These are phyloP conservation scores for Phytophthora rubi DNA, from an alignment of 352 stramenopile species.

Conservation along the genomic window DNA sequence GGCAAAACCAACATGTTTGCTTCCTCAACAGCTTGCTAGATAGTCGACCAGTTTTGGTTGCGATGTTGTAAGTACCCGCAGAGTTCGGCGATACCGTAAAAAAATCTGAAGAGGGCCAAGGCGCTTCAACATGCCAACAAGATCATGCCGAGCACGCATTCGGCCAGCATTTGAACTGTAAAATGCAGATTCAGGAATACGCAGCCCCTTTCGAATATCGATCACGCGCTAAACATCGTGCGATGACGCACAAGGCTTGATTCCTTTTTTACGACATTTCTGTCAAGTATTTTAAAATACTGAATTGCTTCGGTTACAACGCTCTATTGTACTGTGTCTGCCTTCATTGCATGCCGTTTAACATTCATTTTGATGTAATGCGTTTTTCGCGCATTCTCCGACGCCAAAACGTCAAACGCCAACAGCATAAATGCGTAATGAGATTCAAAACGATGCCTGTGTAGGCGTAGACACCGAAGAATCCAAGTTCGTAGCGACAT, in stretches of 20 bases:
- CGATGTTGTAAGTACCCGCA: conserved; percentile 10
- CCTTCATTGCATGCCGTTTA: conserved; percentile 14
- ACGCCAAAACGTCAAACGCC: conserved; percentile 25
- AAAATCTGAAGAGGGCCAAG: conserved; percentile 33
- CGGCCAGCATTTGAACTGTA: conserved; percentile 29
- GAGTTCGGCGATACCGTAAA: conserved; percentile 39
- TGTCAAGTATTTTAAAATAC: conserved; percentile 4
- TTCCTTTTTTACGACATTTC: neutral
- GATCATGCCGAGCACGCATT: conserved; percentile 10
- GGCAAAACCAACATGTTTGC: neutral
- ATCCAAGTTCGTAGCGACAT: conserved; percentile 15
- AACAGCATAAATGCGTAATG: conserved; percentile 38
- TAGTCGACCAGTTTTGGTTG: neutral
- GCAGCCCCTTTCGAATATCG: conserved; percentile 26
- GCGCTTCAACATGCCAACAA: conserved; percentile 33
- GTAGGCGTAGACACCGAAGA: conserved; percentile 15
- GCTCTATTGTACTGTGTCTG: neutral
- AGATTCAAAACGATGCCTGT: conserved; percentile 28
- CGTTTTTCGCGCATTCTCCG: conserved; percentile 12
- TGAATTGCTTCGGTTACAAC: too few species aligned
- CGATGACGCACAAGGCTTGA: too few species aligned
- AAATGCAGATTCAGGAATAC: conserved; percentile 18
- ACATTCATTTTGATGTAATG: conserved; percentile 34
- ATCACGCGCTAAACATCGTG: conserved; percentile 14
- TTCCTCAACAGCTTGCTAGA: neutral